Conservation (phyloP, 2,329 filamentous ascomycete species). For the Cercospora sojina region DNA sequence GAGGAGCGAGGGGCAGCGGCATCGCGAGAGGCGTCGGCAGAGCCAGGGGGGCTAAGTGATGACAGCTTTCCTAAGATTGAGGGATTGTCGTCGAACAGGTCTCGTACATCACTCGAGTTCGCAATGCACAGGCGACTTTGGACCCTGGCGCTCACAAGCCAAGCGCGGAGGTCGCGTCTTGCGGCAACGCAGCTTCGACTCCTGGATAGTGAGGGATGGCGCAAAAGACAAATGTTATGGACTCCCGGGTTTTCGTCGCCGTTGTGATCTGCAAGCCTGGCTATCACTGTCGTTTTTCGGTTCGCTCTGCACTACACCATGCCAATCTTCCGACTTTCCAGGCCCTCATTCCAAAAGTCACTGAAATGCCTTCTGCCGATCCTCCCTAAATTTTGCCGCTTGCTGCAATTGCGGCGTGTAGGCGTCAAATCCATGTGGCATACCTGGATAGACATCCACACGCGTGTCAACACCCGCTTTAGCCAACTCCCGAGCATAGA, state of each 20-base stretch:
- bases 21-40: constrained; percentile 35
- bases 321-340: not conserved
- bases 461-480: constrained; percentile 45
- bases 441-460: constrained; percentile 44
- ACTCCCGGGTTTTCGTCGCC: not conserved
- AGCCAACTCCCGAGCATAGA: constrained; percentile 47
- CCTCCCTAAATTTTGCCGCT: constrained; percentile 28
- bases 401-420: constrained; percentile 31
- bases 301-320: not conserved
- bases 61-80: not conserved
- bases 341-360: constrained; percentile 30
- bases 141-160: not conserved
- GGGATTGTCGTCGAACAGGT: not conserved
- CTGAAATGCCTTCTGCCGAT: constrained; percentile 33
- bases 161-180: not conserved
- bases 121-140: not conserved
- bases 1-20: constrained; percentile 29
- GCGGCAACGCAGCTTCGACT: not conserved
- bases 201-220: not conserved
- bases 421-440: constrained; percentile 33
- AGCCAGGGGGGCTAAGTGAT: constrained; percentile 35
- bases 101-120: not conserved
- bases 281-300: not conserved
- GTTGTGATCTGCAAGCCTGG: not conserved
- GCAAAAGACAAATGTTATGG: not conserved